These are phyloP conservation scores for Draba incana DNA, from an alignment of 345 rosid species.

Conservation along the genomic window DNA sequence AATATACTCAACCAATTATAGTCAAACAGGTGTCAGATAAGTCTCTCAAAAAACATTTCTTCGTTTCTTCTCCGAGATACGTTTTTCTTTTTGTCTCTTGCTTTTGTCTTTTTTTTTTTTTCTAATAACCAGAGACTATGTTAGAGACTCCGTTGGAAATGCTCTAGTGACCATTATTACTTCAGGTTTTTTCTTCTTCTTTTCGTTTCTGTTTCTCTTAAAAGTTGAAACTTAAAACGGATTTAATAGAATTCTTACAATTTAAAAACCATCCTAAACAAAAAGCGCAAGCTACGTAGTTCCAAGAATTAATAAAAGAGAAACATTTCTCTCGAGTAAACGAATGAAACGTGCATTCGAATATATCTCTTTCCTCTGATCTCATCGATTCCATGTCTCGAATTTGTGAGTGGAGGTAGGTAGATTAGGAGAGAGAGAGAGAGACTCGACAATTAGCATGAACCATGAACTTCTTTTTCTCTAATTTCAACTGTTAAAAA, in stretches of 20 bases:
- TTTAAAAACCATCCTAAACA: not conserved
- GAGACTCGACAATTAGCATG: slow-evolving; percentile 26
- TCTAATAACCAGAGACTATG: no score
- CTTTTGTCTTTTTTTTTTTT: no score
- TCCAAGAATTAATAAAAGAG: not conserved
- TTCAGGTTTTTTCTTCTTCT: no score
- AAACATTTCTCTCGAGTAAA: not conserved
- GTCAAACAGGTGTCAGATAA: no score
- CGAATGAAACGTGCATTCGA: not conserved
- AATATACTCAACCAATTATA: no score
- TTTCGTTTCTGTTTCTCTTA: not conserved
- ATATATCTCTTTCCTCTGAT: slow-evolving; percentile 25
- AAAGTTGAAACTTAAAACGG: not conserved
- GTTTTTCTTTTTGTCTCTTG: no score
- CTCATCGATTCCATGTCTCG: slow-evolving; percentile 2
- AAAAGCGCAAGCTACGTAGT: not conserved
- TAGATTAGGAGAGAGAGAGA: slow-evolving; percentile 8
- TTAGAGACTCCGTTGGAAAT: no score
- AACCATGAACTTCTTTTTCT: slow-evolving; percentile 19
- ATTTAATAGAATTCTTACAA: not conserved
- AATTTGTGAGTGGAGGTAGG: slow-evolving; percentile 21
- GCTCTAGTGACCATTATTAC: no score
- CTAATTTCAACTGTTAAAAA: slow-evolving; percentile 28
- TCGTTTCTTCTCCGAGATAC: no score
- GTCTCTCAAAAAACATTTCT: no score